Evolutionary conservation across 2,329 filamentous ascomycete genomes (phyloP).

Genomic region (Penicillium sp.): DNA sequence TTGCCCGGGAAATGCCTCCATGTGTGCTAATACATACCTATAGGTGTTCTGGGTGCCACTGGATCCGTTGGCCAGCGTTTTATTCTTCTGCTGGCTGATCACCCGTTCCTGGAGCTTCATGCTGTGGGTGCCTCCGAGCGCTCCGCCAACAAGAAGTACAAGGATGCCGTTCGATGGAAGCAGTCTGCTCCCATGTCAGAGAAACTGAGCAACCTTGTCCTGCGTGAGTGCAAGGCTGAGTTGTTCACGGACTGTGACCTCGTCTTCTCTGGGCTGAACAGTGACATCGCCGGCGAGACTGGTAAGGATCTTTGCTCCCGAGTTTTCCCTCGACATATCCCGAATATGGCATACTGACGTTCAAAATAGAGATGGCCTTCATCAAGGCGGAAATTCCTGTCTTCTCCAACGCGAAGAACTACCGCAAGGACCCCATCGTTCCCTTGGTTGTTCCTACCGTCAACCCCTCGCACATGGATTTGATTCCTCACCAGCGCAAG

Average conservation of each 20-base stretch:
- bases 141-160: constrained; percentile 91
- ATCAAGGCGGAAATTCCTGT: constrained; percentile 84
- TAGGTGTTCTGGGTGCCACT: constrained; percentile 83
- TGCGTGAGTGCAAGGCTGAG: constrained; percentile 80
- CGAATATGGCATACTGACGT: neutral
- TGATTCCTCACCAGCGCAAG: constrained; percentile 86
- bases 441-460: constrained; percentile 94
- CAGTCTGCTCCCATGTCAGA: constrained; percentile 81
- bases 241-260: constrained; percentile 90
- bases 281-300: constrained; percentile 88
- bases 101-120: constrained; percentile 83
- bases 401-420: constrained; percentile 98
- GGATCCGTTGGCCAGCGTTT: constrained; percentile 95
- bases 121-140: constrained; percentile 87
- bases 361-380: constrained; percentile 77
- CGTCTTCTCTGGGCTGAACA: constrained; percentile 89
- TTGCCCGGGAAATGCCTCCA: neutral
- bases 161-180: constrained; percentile 94
- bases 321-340: neutral
- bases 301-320: constrained; percentile 56
- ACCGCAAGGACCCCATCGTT: constrained; percentile 85
- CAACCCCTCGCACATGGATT: constrained; percentile 82
- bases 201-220: constrained; percentile 74
- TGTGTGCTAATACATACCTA: constrained; percentile 22
- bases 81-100: constrained; percentile 84